Base-by-base conservation (phyloP, 148 eudicot species). In the Rhododendron ovatum region DNA sequence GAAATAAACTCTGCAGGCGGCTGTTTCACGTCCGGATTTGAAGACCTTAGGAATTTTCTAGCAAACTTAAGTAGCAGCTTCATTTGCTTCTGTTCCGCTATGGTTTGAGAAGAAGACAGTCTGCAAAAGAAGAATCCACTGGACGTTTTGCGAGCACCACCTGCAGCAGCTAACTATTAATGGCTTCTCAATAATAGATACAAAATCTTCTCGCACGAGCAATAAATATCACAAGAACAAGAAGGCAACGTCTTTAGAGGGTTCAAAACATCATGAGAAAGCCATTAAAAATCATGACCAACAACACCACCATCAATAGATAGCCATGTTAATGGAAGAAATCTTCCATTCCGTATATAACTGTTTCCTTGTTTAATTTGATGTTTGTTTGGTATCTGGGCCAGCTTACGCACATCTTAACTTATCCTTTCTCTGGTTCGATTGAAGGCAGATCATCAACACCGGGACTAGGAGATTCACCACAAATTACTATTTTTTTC, bases 21-120 rank as follows among this genome's bases (percentile, higher is more conserved):
- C 43, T 91, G 84, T 75, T 88, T 84, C 47, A 48, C 75, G 76
- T 92, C 87, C 4, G 95, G 93, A 81, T 81, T 90, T 47, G 93
- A 83, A 87, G 81, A 80, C 83, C 94, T 89, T 78, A 94, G 98
- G 89, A 93, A 93, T 53, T 96, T 96, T 78, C 98, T 93, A 5
- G 98, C 88, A 89, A 96, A 96, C 87, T 96, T 96, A 51, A 96
- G 37, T 96, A 11, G 99, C 98, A 86, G 99, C 98, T 94, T 95
- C 99, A 86, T 90, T 96, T 45, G 98, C 99, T 87, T 95, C 99
- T 5, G 99, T 94, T 82, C 96, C 98, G 51, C 98, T 95, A 2
- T 0, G 39, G 88, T 96, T 96, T 30, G 94, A 86, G 83, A 93
- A 95, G 85, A 96, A 96, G 74, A 96, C 98, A 94, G 76, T 96